These are phyloP conservation scores for Kwoniella europaea DNA, from an alignment of 768 basidiomycete genomes.

Conservation along the genomic window DNA sequence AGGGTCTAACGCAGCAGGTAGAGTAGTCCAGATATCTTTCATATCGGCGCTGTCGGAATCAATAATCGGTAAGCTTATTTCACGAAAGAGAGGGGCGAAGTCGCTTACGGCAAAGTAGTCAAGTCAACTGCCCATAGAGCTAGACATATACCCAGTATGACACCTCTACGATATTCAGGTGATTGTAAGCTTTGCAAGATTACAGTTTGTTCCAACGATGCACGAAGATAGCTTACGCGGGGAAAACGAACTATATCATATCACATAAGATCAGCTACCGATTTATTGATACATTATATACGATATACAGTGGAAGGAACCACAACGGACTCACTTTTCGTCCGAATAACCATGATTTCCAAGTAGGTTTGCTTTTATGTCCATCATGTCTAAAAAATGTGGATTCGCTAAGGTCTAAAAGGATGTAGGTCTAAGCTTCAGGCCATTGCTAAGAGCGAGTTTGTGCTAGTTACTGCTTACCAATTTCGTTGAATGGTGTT, in stretches of 20 bases:
- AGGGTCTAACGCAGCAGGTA: constrained; percentile 47
- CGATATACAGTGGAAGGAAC: neutral
- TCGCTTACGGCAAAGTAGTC: constrained; percentile 43
- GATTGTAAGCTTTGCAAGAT: no score
- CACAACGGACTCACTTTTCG: constrained; percentile 52
- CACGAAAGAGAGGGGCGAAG: no score
- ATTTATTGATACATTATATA: no score
- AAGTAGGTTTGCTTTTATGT: constrained; percentile 19
- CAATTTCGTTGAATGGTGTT: constrained; percentile 55
- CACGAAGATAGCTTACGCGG: no score
- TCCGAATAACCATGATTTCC: constrained; percentile 50
- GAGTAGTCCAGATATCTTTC: constrained; percentile 41
- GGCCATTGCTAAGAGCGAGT: neutral
- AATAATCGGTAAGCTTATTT: neutral
- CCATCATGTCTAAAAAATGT: constrained; percentile 37
- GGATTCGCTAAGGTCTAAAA: constrained; percentile 43
- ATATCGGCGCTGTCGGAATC: constrained; percentile 36
- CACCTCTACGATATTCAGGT: no score
- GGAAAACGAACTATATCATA: constrained; percentile 47
- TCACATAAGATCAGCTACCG: no score
- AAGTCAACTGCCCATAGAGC: constrained; percentile 40
- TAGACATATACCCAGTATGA: constrained; percentile 40
- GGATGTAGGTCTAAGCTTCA: neutral
- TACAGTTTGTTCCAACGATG: no score
- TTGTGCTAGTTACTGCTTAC: constrained; percentile 10